Percentiles rank a stretch among this genome's conserved stretches.
phyloP scores from a whole-genome alignment of 2,329 filamentous ascomycete genomes.

The Didymella glomerata region DNA sequence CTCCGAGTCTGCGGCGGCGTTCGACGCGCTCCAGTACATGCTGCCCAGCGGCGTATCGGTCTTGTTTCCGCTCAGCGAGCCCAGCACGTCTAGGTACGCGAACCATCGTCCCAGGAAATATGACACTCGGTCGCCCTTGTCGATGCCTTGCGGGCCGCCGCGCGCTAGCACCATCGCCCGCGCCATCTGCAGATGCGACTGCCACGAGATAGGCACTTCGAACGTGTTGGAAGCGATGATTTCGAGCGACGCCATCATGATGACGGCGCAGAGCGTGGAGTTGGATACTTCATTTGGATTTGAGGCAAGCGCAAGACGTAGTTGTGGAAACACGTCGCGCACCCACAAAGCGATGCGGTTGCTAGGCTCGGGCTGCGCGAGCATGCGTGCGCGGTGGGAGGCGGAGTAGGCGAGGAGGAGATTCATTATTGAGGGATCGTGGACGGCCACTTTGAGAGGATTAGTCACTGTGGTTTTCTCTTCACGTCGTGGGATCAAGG shows the following conservation, averaged over 20 bases:
- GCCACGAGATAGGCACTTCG: slow-evolving; percentile 82
- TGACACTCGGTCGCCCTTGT: slow-evolving; percentile 62
- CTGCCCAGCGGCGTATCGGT: slow-evolving; percentile 54
- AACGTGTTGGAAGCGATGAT: slow-evolving; percentile 85
- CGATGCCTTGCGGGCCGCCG: slow-evolving; percentile 64
- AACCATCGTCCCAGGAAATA: slow-evolving; percentile 85
- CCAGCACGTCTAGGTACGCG: slow-evolving; percentile 82
- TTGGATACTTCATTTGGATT: slow-evolving; percentile 67
- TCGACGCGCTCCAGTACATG: slow-evolving; percentile 54
- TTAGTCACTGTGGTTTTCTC: slow-evolving; percentile 18
- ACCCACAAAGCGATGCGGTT: slow-evolving; percentile 84
- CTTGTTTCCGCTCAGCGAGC: slow-evolving; percentile 69
- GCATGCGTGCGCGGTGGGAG: slow-evolving; percentile 78
- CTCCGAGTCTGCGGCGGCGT: slow-evolving; percentile 65
- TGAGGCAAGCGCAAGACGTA: slow-evolving; percentile 69
- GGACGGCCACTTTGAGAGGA: slow-evolving; percentile 65
- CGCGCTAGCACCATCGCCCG: slow-evolving; percentile 77
- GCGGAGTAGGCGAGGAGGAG: slow-evolving; percentile 83
- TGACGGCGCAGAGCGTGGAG: slow-evolving; percentile 78
- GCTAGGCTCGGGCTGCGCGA: slow-evolving; percentile 76
- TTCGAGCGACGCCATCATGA: slow-evolving; percentile 84
- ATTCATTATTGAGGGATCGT: slow-evolving; percentile 75
- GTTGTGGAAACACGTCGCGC: slow-evolving; percentile 76
- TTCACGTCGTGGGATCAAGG: background rate
- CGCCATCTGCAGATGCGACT: slow-evolving; percentile 78